Conservation (phyloP, 2,329 filamentous ascomycete genomes). For the Fusarium coicis region DNA sequence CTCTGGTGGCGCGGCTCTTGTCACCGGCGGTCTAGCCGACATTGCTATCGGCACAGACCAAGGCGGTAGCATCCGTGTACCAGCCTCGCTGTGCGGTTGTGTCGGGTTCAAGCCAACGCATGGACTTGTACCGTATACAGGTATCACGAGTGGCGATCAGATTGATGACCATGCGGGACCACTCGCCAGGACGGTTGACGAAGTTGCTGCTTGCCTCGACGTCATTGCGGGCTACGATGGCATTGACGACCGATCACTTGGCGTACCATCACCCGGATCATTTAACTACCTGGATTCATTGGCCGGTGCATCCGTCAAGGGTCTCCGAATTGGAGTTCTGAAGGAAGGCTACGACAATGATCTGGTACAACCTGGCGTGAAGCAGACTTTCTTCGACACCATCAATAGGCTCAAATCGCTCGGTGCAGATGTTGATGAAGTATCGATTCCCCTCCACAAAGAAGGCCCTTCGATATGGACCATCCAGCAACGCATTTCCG, state of each 20-base stretch:
- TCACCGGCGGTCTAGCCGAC: slow-evolving; percentile 56
- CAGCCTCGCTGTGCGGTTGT: slow-evolving; percentile 53
- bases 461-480: slow-evolving; percentile 64
- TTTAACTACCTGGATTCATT: slow-evolving; percentile 27
- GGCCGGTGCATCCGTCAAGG: slow-evolving; percentile 4
- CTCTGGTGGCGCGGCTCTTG: slow-evolving; percentile 58
- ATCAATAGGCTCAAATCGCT: slow-evolving; percentile 54
- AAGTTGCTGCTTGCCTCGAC: slow-evolving; percentile 56
- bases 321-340: slow-evolving; percentile 55
- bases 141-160: slow-evolving; percentile 59
- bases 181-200: slow-evolving; percentile 53
- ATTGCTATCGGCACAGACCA: slow-evolving; percentile 61
- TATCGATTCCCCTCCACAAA: slow-evolving; percentile 61
- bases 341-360: slow-evolving; percentile 56
- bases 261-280: slow-evolving; percentile 44
- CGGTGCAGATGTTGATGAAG: slow-evolving; percentile 60
- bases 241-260: slow-evolving; percentile 58
- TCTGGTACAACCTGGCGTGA: slow-evolving; percentile 54
- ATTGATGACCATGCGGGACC: slow-evolving; percentile 63
- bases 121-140: slow-evolving; percentile 62
- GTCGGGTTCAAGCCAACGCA: slow-evolving; percentile 64
- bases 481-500: slow-evolving; percentile 57
- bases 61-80: slow-evolving; percentile 59
- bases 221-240: slow-evolving; percentile 60
- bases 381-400: slow-evolving; percentile 54